Base-by-base conservation (phyloP, 176 grass and related monocot species). In the Avena atlantica region DNA sequence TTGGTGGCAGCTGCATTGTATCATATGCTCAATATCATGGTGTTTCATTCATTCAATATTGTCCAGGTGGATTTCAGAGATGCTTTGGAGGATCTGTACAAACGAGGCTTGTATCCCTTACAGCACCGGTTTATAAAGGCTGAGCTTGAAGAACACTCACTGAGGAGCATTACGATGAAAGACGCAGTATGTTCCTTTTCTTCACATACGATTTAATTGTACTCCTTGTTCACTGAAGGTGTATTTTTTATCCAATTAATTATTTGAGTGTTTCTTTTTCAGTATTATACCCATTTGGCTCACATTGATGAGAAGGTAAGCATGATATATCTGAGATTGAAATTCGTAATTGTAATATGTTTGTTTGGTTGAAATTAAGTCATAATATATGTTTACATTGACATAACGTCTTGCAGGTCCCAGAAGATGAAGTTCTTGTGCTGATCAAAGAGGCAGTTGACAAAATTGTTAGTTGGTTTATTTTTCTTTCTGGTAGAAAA, bases 241-340 rank as follows among this genome's bases (percentile, higher is more conserved):
- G 3, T 62, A 24, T 42, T 62, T 51, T 51, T 51, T 51, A 6
- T 45, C 20, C 45, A n/a, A 71, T 5, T 71, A 71, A 71, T 71
- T 71, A 0, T 40, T 71, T n/a, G 17, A 6, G 12, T 71, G 9
- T 45, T 71, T 45, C 19, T 71, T 71, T 51, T 71, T 4, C 66
- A 87, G 85, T 87, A 87, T 34, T 20, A 71, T 71, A 45, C 37
- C 9, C 42, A 71, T 12, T 17, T 71, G 69, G 19, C 17, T 71
- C 9, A 44, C 37, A 71, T 71, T 71, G 69, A 44, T 45, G 69
- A 71, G 37, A 44, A 12, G 40, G 37, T 71, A 71, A 71, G 69
- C 37, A n/a, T 71, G 69, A 5, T 42, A 45, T 45, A 44, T 12
- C 9, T 1, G 49, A 51, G 11, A 12, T 51, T 13, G 47, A 3